phyloP scores from a whole-genome alignment of 140 eudicot genomes.

The Cichorium intybus region DNA sequence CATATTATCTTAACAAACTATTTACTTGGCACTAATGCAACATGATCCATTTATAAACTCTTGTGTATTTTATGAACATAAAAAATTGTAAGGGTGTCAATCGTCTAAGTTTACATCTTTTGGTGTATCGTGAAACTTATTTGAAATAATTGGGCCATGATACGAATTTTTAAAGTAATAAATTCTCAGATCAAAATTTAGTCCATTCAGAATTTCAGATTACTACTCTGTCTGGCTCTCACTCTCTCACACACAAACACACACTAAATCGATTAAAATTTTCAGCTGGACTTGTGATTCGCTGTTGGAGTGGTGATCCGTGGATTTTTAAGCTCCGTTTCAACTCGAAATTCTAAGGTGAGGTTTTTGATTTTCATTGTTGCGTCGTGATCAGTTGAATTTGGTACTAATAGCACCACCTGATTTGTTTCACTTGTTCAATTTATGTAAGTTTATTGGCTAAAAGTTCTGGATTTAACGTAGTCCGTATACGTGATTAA shows the following conservation, averaged over 20 bases:
- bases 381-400: slow-evolving; percentile 17
- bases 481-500: background rate
- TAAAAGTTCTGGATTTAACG: slow-evolving; percentile 3
- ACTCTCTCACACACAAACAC: slow-evolving; percentile 20
- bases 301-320: slow-evolving; percentile 7
- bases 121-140: slow-evolving; percentile 8
- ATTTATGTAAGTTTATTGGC: background rate
- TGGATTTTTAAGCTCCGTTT: slow-evolving; percentile 4
- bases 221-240: slow-evolving; percentile 25
- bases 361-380: slow-evolving; percentile 1
- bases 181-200: slow-evolving; percentile 27
- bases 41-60: background rate
- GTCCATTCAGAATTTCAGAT: slow-evolving; percentile 33
- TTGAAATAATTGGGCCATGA: slow-evolving; percentile 36
- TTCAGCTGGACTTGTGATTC: slow-evolving; percentile 23
- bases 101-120: background rate
- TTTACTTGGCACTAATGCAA: background rate
- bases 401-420: background rate
- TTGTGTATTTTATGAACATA: background rate
- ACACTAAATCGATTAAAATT: slow-evolving; percentile 9
- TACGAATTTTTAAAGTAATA: slow-evolving; percentile 4
- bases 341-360: slow-evolving; percentile 16
- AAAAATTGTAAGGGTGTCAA: slow-evolving; percentile 11
- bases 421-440: slow-evolving; percentile 17
- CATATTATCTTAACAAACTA: background rate